These are phyloP conservation scores for Claviceps humidiphila DNA, from an alignment of 2,329 filamentous ascomycete species.

Conservation along the genomic window DNA sequence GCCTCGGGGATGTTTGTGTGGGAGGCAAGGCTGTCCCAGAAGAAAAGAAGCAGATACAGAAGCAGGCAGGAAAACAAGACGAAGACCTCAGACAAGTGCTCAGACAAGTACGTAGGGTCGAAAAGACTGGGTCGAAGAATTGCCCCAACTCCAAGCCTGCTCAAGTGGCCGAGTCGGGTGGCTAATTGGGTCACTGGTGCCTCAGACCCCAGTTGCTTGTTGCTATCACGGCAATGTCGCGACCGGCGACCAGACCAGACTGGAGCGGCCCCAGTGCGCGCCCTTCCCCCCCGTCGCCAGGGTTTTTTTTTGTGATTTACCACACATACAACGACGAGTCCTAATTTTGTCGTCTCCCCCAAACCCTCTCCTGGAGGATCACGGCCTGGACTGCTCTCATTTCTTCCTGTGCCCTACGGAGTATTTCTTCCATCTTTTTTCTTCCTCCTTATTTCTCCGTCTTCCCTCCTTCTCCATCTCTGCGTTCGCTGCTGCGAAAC, in stretches of 20 bases:
- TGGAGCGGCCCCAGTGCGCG: background rate
- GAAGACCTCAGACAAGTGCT: background rate
- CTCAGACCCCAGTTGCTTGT: background rate
- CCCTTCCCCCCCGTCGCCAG: background rate
- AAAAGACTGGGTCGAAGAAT: background rate
- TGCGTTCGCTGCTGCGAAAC: slow-evolving; percentile 3
- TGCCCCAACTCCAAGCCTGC: background rate
- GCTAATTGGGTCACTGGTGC: background rate
- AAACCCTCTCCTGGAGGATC: slow-evolving; percentile 3
- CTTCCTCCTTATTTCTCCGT: slow-evolving; percentile 6
- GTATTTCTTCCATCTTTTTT: slow-evolving; percentile 5
- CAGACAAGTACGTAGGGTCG: no score
- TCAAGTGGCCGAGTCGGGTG: background rate
- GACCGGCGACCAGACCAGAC: background rate
- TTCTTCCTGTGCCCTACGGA: background rate
- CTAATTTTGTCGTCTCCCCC: background rate
- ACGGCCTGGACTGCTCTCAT: background rate
- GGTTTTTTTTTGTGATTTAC: slow-evolving; percentile 1
- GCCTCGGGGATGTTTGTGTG: background rate
- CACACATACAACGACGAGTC: background rate
- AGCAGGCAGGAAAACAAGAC: no score
- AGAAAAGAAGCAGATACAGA: no score
- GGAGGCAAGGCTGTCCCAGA: no score
- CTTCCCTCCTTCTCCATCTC: slow-evolving; percentile 4
- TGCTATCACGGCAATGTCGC: background rate